Evolutionary conservation across 192 early-diverging fungal genomes (phyloP), one percentile per base, ranked within the genome.

Genomic region (Coemansia biformis): DNA sequence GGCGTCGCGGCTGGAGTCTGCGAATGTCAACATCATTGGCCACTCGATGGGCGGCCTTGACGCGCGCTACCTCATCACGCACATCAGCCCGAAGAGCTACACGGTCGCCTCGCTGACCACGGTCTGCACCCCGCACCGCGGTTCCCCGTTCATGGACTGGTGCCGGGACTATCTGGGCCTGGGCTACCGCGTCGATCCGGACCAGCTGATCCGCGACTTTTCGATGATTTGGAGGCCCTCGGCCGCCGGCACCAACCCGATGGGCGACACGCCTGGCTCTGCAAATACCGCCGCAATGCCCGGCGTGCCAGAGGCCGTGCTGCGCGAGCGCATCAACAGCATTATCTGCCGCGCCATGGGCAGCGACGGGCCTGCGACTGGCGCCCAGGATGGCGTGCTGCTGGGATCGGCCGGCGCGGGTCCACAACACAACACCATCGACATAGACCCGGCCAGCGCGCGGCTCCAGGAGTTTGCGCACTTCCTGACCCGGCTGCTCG

Each of bases 41-140:
- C 91, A 97, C 61, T 96, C 91, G 21, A 93, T 96, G 89, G 94
- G 94, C 33, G 92, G 94, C 8, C 79, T 98, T 16, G 94, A 98
- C 60, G 87, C 88, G 40, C 79, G 94, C 51, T 98, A 92, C 69
- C 59, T 98, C 26, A 84, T 98, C 41, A 79, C 88, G 11, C 91
- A 92, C 65, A 76, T 94, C 30, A 77, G 78, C 3, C 73, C 83
- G 26, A 77, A 78, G 50, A 56, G 76, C n/a, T 92, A 87, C 53
- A 43, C 65, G 13, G 82, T 92, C 6, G 77, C 76, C 14, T 89
- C 92, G 6, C 65, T 98, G 30, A 92, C 94, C 1, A 98, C 92
- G 0, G 78, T 98, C 35, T 88, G 88, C 9, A 98, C 94, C 6
- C 94, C 94, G 30, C 94, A 98, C 60, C 86, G 89, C 32, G 94